Conservation (phyloP, 805 yeast species). For the Lachancea kluyveri region DNA sequence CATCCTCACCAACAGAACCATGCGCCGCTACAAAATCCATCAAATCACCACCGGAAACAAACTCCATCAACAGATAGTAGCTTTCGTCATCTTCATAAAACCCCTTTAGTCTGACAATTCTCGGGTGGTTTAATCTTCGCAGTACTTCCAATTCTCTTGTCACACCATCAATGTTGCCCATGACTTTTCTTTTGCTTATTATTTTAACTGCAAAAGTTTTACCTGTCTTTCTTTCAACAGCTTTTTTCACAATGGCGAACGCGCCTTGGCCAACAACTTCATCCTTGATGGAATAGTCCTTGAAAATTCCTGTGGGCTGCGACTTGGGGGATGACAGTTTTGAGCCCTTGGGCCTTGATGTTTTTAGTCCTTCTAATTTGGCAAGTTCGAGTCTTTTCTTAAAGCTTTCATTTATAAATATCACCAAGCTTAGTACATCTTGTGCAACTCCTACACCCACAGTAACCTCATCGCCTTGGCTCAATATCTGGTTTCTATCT, state of each 20-base stretch:
- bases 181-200: conserved; percentile 73
- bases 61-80: conserved; percentile 91
- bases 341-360: conserved; percentile 2
- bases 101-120: conserved; percentile 76
- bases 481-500: conserved; percentile 71
- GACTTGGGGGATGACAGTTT: conserved; percentile 3
- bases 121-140: conserved; percentile 71
- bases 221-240: conserved; percentile 80
- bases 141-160: conserved; percentile 80
- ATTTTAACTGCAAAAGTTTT: conserved; percentile 86
- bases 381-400: conserved; percentile 22
- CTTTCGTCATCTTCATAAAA: conserved; percentile 77
- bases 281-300: conserved; percentile 69
- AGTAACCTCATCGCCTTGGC: conserved; percentile 90
- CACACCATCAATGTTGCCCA: conserved; percentile 75
- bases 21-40: conserved; percentile 96
- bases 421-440: conserved; percentile 51
- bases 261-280: conserved; percentile 97
- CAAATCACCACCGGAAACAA: conserved; percentile 91
- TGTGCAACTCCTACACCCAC: conserved; percentile 80
- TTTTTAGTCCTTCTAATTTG: conserved; percentile 9
- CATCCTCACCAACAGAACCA: conserved; percentile 88
- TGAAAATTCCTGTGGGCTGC: conserved; percentile 44
- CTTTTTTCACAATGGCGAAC: conserved; percentile 91
- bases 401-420: conserved; percentile 36